phyloP scores from a whole-genome alignment of 352 stramenopile genomes.

The Halophytophthora polymorphica region DNA sequence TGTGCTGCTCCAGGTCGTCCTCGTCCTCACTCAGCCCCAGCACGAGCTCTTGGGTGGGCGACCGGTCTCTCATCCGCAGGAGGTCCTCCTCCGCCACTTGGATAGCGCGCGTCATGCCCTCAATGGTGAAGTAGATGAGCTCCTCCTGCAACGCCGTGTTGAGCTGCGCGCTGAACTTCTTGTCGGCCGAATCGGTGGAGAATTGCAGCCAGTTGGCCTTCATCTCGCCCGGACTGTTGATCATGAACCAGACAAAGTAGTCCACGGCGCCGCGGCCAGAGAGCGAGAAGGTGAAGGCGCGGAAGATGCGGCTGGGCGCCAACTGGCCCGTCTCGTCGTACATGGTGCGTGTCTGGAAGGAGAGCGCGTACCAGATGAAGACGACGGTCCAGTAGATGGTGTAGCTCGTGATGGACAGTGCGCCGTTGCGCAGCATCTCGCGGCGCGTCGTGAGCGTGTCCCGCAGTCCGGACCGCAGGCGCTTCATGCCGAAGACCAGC shows the following conservation, averaged over 20 bases:
- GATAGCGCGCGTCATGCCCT: constrained; percentile 80
- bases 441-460: constrained; percentile 72
- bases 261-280: constrained; percentile 63
- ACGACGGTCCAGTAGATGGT: constrained; percentile 82
- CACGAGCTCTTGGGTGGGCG: constrained; percentile 44
- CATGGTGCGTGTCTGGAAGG: constrained; percentile 53
- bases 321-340: constrained; percentile 40
- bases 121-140: constrained; percentile 89
- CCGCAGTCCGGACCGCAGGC: constrained; percentile 62
- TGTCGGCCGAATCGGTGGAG: constrained; percentile 71
- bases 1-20: background rate
- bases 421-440: constrained; percentile 76
- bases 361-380: constrained; percentile 75
- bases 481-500: constrained; percentile 58
- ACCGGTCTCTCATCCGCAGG: constrained; percentile 36
- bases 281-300: constrained; percentile 64
- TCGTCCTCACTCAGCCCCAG: constrained; percentile 19
- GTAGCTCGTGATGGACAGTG: constrained; percentile 81
- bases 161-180: constrained; percentile 82
- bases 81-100: constrained; percentile 68
- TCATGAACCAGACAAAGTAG: constrained; percentile 88
- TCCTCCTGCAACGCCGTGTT: constrained; percentile 86
- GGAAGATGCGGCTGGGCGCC: constrained; percentile 51
- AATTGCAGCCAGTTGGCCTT: constrained; percentile 68
- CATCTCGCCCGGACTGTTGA: constrained; percentile 66